phyloP scores from a whole-genome alignment of 2,329 filamentous ascomycete genomes.

The Penicillium oxalicum region DNA sequence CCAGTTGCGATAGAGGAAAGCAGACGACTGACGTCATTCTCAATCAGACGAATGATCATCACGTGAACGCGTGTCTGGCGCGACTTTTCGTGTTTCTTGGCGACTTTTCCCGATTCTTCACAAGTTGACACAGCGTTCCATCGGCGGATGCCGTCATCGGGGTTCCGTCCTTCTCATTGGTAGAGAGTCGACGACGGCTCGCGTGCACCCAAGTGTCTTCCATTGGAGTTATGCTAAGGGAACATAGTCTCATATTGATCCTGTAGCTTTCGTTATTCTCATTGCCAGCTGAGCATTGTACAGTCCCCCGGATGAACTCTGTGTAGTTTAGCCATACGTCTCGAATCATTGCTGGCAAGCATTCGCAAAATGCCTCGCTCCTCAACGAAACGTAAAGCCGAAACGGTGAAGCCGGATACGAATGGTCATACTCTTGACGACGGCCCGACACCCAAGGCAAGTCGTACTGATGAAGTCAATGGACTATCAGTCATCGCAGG shows the following conservation, averaged over 20 bases:
- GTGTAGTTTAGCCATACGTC: too few species aligned
- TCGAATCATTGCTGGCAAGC: too few species aligned
- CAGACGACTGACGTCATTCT: too few species aligned
- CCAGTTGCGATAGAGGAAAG: too few species aligned
- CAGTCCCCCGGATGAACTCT: too few species aligned
- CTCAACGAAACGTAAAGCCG: conserved; percentile 12
- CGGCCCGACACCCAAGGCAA: conserved; percentile 5
- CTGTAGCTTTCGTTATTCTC: too few species aligned
- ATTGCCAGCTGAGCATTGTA: neutral
- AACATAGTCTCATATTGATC: neutral
- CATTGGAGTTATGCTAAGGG: neutral
- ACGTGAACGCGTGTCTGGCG: neutral
- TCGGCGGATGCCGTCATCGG: neutral
- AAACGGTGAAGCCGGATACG: conserved; percentile 7
- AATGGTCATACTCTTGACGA: conserved; percentile 1
- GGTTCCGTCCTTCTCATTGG: neutral
- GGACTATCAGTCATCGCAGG: conserved; percentile 11
- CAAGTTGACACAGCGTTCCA: neutral
- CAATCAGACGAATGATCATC: neutral
- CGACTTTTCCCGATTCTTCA: neutral
- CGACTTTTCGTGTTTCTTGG: neutral
- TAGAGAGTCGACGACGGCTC: neutral
- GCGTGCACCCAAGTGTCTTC: neutral
- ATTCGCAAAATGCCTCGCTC: conserved; percentile 5
- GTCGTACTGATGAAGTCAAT: neutral